Evolutionary conservation across 768 basidiomycete genomes (phyloP), one percentile per base, ranked within the genome.

Genomic region (Sporobolomyces phaffii): DNA sequence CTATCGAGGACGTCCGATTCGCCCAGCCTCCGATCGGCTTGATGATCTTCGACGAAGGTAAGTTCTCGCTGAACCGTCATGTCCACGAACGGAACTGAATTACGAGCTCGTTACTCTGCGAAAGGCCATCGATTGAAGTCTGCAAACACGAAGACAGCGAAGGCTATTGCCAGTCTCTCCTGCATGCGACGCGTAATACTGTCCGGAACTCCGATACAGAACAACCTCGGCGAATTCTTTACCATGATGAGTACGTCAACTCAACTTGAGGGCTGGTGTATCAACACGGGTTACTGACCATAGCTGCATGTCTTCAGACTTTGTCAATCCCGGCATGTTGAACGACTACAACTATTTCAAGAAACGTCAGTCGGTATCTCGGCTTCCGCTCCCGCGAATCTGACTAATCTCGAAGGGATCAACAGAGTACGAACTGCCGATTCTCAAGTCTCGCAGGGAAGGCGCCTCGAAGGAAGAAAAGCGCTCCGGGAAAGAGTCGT

Each of bases 11-110:
- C 10, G 67, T 81, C 62, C 76, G 74, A n/a, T 74, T 72, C 5
- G 77, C 77, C 51, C 72, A 76, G 43, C 94, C 94, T 24, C 88
- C 90, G 1, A 89, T 99, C 68, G 96, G 90, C 11, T 79, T 99
- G 6, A 87, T 99, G 67, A 81, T 99, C 26, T 98, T 94, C 72
- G 96, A 99, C 75, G 96, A 99, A 83, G 93, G 92, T 83, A 31
- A 20, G 76, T 49, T 41, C n/a, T 20, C 29, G 5, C n/a, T 22
- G n/a, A n/a, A n/a, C n/a, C n/a, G n/a, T n/a, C n/a, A n/a, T n/a
- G n/a, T n/a, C n/a, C n/a, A n/a, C n/a, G n/a, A n/a, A n/a, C n/a
- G n/a, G n/a, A n/a, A n/a, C n/a, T n/a, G n/a, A n/a, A n/a, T n/a
- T n/a, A n/a, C n/a, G n/a, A n/a, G n/a, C n/a, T 56, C 10, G 17